These are phyloP conservation scores for Liriodendron chinense DNA, from an alignment of 164 flowering plant species.

Conservation along the genomic window DNA sequence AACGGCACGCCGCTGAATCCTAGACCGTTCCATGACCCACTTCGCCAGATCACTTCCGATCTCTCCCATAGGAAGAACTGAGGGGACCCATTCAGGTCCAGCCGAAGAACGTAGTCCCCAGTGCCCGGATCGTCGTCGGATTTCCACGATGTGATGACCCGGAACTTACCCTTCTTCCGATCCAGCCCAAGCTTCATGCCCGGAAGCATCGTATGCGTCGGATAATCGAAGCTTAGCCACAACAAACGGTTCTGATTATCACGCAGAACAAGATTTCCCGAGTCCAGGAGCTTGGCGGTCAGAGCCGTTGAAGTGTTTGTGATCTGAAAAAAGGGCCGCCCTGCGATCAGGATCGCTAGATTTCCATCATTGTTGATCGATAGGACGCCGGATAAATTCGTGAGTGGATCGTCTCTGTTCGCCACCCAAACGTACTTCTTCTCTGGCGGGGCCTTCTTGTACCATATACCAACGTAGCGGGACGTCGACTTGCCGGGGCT, in stretches of 20 bases:
- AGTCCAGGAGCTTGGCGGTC: slow-evolving; percentile 31
- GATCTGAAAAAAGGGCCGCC: neutral
- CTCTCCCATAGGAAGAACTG: slow-evolving; percentile 20
- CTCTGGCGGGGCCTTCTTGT: slow-evolving; percentile 6
- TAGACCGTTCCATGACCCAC: slow-evolving; percentile 64
- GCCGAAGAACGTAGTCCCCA: slow-evolving; percentile 32
- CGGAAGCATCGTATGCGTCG: slow-evolving; percentile 25
- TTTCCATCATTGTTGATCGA: slow-evolving; percentile 26
- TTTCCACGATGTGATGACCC: slow-evolving; percentile 31
- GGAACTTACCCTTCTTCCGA: slow-evolving; percentile 10
- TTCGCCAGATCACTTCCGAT: slow-evolving; percentile 16
- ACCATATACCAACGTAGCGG: slow-evolving; percentile 16
- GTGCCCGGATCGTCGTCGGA: slow-evolving; percentile 36
- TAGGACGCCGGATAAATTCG: slow-evolving; percentile 26
- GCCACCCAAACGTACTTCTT: slow-evolving; percentile 53
- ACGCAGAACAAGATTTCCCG: slow-evolving; percentile 44
- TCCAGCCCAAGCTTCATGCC: slow-evolving; percentile 31
- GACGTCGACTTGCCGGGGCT: slow-evolving; percentile 5
- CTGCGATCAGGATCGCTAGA: slow-evolving; percentile 11
- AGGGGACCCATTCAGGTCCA: slow-evolving; percentile 35
- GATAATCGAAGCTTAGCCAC: slow-evolving; percentile 14
- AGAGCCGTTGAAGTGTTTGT: neutral
- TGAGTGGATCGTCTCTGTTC: slow-evolving; percentile 47
- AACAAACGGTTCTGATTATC: slow-evolving; percentile 4
- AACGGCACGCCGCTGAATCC: slow-evolving; percentile 64